Base-by-base conservation (phyloP, 306 rosid genomes). In the Ceratonia siliqua region DNA sequence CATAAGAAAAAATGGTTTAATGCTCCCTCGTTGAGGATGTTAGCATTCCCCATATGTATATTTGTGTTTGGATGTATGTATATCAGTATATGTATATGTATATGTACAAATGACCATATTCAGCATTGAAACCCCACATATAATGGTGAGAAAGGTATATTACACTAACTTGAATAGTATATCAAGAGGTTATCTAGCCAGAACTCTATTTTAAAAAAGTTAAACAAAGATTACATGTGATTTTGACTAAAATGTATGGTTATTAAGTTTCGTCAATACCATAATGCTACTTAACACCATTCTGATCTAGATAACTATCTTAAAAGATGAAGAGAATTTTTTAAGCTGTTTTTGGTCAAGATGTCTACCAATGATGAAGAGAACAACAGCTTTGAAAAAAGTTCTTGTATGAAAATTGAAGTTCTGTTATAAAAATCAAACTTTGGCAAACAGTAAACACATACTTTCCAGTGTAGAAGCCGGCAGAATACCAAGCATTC, bases 401-500 rank as follows among this genome's bases (percentile, higher is more conserved):
- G 21, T 53, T 59, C 62, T 55, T 75, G 64, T 3, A 56, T 18
- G 59, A 72, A 65, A 42, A 73, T 27, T 21, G 46, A 41, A 70
- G 41, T 50, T 25, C 18, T 13, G 57, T 66, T 28, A 53, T 8
- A 52, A 24, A 67, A 28, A 72, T n/a, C n/a, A 54, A 49, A 59
- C 38, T 53, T 49, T 14, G n/a, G 12, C 18, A 62, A 20, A 62
- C 12, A 35, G 25, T 43, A 55, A 27, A 41, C 36, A 69, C 87
- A 75, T 88, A 91, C 97, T 89, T 89, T 79, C 96, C 97, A 65
- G 96, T 91, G 84, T 75, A 57, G 81, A 93, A 83, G 81, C 98
- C 98, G 30, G 98, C 97, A 36, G 92, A 88, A 88, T 87, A 93
- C 98, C 98, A 93, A 46, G 98, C 98, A 82, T 86, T 88, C 56